Percentiles rank a stretch among this genome's conserved stretches.
Evolutionary conservation across 2,329 filamentous ascomycete genomes (phyloP).

Genomic region (Dryadomyces quercivorus): DNA sequence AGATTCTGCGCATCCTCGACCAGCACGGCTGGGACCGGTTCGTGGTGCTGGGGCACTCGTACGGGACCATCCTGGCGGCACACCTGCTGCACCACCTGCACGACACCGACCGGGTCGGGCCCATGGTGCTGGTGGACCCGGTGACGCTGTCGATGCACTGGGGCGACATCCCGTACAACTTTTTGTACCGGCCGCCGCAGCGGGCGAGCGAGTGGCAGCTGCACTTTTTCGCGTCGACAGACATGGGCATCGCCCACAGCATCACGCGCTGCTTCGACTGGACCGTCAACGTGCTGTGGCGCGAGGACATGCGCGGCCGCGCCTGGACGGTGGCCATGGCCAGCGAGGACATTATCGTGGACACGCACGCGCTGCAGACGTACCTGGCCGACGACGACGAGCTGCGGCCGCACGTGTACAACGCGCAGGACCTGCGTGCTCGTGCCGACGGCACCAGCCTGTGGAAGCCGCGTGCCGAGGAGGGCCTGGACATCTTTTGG

Average conservation of each 20-base stretch:
- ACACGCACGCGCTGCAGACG: not conserved
- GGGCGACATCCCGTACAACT: constrained; percentile 1
- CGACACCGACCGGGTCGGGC: not conserved
- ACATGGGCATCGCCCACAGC: constrained; percentile 1
- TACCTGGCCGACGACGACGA: not conserved
- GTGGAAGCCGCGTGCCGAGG: too few species aligned
- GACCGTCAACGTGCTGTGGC: constrained; percentile 1
- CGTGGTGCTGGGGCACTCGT: not conserved
- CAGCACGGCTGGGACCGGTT: constrained; percentile 1
- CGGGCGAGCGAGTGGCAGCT: constrained; percentile 3
- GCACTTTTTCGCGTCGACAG: constrained; percentile 2
- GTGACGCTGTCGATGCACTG: constrained; percentile 1
- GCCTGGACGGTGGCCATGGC: not conserved
- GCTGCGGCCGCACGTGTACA: not conserved
- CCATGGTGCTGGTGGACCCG: not conserved
- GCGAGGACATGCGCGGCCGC: not conserved
- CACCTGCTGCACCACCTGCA: constrained; percentile 1
- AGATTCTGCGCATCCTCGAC: not conserved
- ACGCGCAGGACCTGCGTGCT: not conserved
- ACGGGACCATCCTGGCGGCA: constrained; percentile 1
- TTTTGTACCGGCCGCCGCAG: constrained; percentile 1
- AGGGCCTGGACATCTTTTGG: not conserved
- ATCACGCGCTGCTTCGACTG: constrained; percentile 3
- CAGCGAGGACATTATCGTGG: constrained; percentile 1
- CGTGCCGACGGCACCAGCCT: not conserved